Conservation (phyloP, 345 rosid genomes). For the Aethionema arabicum region DNA sequence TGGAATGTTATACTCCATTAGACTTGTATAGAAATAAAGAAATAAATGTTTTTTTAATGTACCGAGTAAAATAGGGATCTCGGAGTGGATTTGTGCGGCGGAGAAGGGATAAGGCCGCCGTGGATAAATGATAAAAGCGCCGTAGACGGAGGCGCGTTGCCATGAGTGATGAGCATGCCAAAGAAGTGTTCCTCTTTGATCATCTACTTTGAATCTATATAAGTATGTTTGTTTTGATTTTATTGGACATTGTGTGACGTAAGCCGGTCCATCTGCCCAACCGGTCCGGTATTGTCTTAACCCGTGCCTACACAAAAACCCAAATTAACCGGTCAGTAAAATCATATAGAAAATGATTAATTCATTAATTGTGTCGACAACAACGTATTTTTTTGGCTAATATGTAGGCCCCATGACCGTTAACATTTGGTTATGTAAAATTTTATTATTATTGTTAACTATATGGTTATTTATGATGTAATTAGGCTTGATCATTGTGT, state of each 20-base stretch:
- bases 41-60: constrained; percentile 6
- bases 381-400: too few species aligned
- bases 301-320: constrained; percentile 53
- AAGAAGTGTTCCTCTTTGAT: constrained; percentile 61
- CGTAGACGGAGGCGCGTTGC: constrained; percentile 70
- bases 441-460: too few species aligned
- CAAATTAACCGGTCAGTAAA: not conserved
- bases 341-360: too few species aligned
- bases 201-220: constrained; percentile 48
- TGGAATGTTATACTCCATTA: too few species aligned
- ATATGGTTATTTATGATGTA: too few species aligned
- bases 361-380: too few species aligned
- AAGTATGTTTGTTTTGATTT: constrained; percentile 51
- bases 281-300: constrained; percentile 56
- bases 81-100: constrained; percentile 42
- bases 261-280: constrained; percentile 78
- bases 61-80: constrained; percentile 64
- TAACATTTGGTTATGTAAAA: too few species aligned
- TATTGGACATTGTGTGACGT: constrained; percentile 66
- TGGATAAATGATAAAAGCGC: constrained; percentile 63
- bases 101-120: constrained; percentile 52
- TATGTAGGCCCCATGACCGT: too few species aligned
- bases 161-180: constrained; percentile 70
- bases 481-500: too few species aligned
- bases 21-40: not conserved